Evolutionary conservation across 352 stramenopile genomes (phyloP).

Genomic region (Globisporangium spinosum): DNA sequence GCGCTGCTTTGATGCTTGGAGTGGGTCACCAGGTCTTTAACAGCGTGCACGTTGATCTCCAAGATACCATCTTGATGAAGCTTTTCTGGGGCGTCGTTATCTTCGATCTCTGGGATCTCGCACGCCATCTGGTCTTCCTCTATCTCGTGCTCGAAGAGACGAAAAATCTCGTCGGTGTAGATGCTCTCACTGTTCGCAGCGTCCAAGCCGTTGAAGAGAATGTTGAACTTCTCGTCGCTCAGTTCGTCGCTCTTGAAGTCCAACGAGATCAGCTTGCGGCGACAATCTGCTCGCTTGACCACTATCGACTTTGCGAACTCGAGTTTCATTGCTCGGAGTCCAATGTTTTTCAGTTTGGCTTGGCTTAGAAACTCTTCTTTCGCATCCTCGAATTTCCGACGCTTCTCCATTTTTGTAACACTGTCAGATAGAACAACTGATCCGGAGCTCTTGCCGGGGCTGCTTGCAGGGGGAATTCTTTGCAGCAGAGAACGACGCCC

Average conservation of each 20-base stretch:
- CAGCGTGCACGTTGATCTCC: constrained; percentile 50
- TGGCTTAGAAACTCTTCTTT: constrained; percentile 68
- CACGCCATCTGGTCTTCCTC: constrained; percentile 72
- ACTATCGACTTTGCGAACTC: constrained; percentile 57
- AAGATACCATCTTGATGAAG: constrained; percentile 70
- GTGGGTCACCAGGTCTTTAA: constrained; percentile 41
- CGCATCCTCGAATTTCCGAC: constrained; percentile 61
- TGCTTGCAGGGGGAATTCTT: constrained; percentile 23
- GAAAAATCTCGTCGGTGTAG: constrained; percentile 44
- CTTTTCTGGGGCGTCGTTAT: constrained; percentile 62
- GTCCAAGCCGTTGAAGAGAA: constrained; percentile 56
- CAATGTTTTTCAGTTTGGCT: constrained; percentile 62
- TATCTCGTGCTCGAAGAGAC: constrained; percentile 66
- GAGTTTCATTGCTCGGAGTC: constrained; percentile 54
- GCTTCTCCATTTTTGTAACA: constrained; percentile 35
- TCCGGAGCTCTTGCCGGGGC: constrained; percentile 31
- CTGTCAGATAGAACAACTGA: constrained; percentile 29
- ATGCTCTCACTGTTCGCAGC: constrained; percentile 36
- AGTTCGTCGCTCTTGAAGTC: constrained; percentile 68
- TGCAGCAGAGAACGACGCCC: neutral
- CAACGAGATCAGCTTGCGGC: constrained; percentile 53
- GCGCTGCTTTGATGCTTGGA: constrained; percentile 11
- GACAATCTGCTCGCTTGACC: constrained; percentile 53
- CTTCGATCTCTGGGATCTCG: constrained; percentile 73
- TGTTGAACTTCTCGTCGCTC: constrained; percentile 66